Evolutionary conservation across 768 basidiomycete species (phyloP).

Genomic region (Neoboletus brunneissimus): DNA sequence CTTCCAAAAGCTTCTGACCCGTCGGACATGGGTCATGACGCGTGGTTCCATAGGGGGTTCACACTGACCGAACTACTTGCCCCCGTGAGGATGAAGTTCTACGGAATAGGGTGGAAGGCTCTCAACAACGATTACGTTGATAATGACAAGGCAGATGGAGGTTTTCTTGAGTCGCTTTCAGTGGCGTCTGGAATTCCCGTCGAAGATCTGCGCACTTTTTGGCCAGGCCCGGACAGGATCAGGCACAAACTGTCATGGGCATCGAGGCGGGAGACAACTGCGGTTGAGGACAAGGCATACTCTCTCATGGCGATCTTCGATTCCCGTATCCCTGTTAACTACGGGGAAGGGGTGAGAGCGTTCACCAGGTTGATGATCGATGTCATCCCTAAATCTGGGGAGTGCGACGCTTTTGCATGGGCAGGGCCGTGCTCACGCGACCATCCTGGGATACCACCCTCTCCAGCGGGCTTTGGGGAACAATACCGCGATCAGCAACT

Average conservation of each 20-base stretch:
- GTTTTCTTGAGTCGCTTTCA: slow-evolving; percentile 13
- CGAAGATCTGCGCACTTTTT: slow-evolving; percentile 17
- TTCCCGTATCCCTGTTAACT: slow-evolving; percentile 8
- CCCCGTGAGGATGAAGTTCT: slow-evolving; percentile 21
- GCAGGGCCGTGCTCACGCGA: slow-evolving; percentile 13
- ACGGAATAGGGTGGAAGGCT: slow-evolving; percentile 16
- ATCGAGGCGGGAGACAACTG: slow-evolving; percentile 8
- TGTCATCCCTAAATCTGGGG: slow-evolving; percentile 11
- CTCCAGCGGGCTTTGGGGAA: slow-evolving; percentile 11
- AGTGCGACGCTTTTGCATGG: slow-evolving; percentile 24
- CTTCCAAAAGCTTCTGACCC: slow-evolving; percentile 1
- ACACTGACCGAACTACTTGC: slow-evolving; percentile 20
- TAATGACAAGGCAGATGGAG: slow-evolving; percentile 24
- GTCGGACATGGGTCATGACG: slow-evolving; percentile 6
- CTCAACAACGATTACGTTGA: slow-evolving; percentile 16
- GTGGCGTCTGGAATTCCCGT: slow-evolving; percentile 10
- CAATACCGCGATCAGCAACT: slow-evolving; percentile 2
- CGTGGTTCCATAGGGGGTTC: slow-evolving; percentile 19
- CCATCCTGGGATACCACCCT: slow-evolving; percentile 13
- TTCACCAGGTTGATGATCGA: slow-evolving; percentile 21
- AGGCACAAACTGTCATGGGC: slow-evolving; percentile 21
- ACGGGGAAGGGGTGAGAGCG: slow-evolving; percentile 13
- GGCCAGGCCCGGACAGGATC: slow-evolving; percentile 18
- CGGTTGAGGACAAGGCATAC: slow-evolving; percentile 19
- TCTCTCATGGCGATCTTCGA: slow-evolving; percentile 20